These are phyloP conservation scores for Pulveroboletus sp. DNA, from an alignment of 768 basidiomycete species.

Conservation along the genomic window DNA sequence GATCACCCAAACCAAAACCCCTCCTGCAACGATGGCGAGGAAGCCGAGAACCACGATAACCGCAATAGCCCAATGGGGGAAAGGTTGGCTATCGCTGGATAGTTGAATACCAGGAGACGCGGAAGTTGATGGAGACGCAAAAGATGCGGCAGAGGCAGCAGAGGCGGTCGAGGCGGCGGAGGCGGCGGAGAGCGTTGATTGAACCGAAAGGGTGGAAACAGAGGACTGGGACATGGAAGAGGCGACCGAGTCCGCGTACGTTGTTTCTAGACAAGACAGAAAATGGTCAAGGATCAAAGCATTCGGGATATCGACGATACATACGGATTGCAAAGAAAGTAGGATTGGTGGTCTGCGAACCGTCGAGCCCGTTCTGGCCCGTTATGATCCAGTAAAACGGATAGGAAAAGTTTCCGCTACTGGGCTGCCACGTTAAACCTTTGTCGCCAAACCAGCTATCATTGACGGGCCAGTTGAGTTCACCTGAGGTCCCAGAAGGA, in stretches of 20 bases:
- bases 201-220: constrained; percentile 33
- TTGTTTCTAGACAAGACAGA: constrained; percentile 53
- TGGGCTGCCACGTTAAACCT: constrained; percentile 45
- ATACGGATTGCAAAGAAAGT: constrained; percentile 79
- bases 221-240: constrained; percentile 48
- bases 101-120: constrained; percentile 46
- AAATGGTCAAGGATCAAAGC: constrained; percentile 7
- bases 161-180: constrained; percentile 38
- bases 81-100: constrained; percentile 36
- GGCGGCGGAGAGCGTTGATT: constrained; percentile 22
- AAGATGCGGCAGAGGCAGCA: constrained; percentile 36
- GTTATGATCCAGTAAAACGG: constrained; percentile 79
- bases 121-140: constrained; percentile 20
- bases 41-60: constrained; percentile 85
- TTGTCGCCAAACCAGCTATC: constrained; percentile 70
- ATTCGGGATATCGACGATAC: constrained; percentile 34
- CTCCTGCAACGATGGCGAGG: constrained; percentile 69
- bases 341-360: constrained; percentile 58
- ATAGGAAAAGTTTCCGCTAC: constrained; percentile 48
- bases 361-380: constrained; percentile 53
- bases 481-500: constrained; percentile 54
- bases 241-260: constrained; percentile 62
- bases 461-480: constrained; percentile 52
- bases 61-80: constrained; percentile 90
- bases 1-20: constrained; percentile 68